These are phyloP conservation scores for Quercus parvula DNA, from an alignment of 306 rosid species.

Conservation along the genomic window DNA sequence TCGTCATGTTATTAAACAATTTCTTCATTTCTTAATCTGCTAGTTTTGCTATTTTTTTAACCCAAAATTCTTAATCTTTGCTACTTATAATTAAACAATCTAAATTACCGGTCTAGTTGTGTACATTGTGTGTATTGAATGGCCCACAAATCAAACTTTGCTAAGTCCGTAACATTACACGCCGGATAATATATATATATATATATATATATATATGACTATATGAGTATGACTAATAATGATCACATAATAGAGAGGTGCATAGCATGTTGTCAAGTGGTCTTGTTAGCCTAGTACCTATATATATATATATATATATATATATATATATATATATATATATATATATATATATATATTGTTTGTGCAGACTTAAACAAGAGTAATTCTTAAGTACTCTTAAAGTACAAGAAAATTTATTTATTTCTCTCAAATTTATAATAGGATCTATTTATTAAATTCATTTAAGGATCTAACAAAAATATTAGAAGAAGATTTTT, in stretches of 20 bases:
- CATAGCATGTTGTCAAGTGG: not conserved
- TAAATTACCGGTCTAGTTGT: not conserved
- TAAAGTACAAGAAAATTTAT: accelerated
- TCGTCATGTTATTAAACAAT: not conserved
- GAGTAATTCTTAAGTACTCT: accelerated
- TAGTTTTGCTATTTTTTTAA: too few relatives aligned
- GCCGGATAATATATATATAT: too few relatives aligned
- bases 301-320: too few relatives aligned
- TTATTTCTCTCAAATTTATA: too few relatives aligned
- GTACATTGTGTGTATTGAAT: not conserved
- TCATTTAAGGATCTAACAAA: too few relatives aligned
- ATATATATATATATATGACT: too few relatives aligned
- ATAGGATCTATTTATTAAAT: accelerated
- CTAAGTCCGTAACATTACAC: too few relatives aligned
- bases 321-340: too few relatives aligned
- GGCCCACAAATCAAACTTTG: too few relatives aligned
- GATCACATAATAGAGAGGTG: not conserved
- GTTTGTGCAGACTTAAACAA: too few relatives aligned
- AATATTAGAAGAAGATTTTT: accelerated
- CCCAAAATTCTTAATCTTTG: too few relatives aligned
- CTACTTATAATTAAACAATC: not conserved
- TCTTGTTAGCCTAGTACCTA: not conserved
- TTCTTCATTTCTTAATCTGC: not conserved
- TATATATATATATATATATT: too few relatives aligned
- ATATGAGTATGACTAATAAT: not conserved